These are phyloP conservation scores for Helianthus annuus DNA, from an alignment of 129 eudicot genomes.

Conservation along the genomic window DNA sequence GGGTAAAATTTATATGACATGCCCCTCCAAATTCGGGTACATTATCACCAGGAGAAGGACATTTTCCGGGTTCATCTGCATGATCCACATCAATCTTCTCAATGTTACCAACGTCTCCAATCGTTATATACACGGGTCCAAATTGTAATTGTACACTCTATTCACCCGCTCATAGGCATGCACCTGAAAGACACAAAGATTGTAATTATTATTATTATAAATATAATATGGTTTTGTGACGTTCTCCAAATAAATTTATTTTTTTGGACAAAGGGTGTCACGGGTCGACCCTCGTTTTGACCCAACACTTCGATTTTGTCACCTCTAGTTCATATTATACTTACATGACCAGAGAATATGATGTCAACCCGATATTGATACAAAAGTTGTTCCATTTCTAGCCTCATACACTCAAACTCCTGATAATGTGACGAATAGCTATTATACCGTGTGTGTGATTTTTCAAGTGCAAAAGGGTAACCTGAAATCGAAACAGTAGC, in stretches of 20 bases:
- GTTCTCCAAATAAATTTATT: neutral
- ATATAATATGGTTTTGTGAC: neutral
- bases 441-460: slow-evolving; percentile 17
- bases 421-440: slow-evolving; percentile 92
- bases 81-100: slow-evolving; percentile 81
- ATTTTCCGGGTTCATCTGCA: slow-evolving; percentile 84
- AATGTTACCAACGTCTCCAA: slow-evolving; percentile 93
- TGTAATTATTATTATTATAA: no score
- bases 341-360: slow-evolving; percentile 92
- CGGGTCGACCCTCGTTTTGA: neutral
- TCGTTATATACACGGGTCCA: slow-evolving; percentile 77
- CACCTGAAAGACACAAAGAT: slow-evolving; percentile 49
- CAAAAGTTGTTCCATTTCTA: slow-evolving; percentile 70
- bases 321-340: slow-evolving; percentile 22
- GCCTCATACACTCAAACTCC: slow-evolving; percentile 93
- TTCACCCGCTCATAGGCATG: slow-evolving; percentile 92
- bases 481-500: no score
- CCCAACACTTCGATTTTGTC: neutral
- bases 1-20: slow-evolving; percentile 67
- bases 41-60: slow-evolving; percentile 76
- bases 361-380: slow-evolving; percentile 66
- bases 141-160: slow-evolving; percentile 72
- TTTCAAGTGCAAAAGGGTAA: no score
- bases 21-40: slow-evolving; percentile 79
- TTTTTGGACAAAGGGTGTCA: neutral